These are phyloP conservation scores for Metroxylon sagu DNA, from an alignment of 176 grass and related monocot genomes.

Conservation along the genomic window DNA sequence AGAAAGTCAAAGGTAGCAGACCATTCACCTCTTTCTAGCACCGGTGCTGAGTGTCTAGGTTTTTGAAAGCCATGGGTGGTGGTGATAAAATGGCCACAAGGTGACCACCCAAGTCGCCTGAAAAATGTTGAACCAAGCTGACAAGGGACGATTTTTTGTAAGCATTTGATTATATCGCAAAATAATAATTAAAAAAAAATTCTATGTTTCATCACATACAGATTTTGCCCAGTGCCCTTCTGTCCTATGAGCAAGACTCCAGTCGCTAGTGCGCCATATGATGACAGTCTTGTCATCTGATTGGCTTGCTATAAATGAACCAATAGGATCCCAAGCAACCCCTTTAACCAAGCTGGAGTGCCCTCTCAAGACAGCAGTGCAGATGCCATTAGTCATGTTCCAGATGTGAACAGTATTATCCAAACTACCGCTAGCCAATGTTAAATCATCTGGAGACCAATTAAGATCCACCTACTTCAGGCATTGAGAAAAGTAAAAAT, in stretches of 20 bases:
- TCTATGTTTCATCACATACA: conserved; percentile 35
- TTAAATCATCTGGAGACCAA: conserved; percentile 95
- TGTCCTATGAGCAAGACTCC: conserved; percentile 89
- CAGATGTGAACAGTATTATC: conserved; percentile 98
- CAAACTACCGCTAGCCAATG: conserved; percentile 80
- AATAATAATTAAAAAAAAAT: conserved; percentile 16
- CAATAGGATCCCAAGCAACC: conserved; percentile 97
- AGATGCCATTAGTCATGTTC: conserved; percentile 82
- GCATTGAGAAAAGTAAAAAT: conserved; percentile 19
- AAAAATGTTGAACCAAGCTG: conserved; percentile 99
- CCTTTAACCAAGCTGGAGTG: conserved; percentile 98
- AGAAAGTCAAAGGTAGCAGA: conserved; percentile 99
- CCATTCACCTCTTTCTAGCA: conserved; percentile 94
- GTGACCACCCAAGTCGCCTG: conserved; percentile 84
- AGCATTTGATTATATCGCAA: conserved; percentile 19
- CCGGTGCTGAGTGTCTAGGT: conserved; percentile 90
- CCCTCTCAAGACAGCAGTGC: conserved; percentile 86
- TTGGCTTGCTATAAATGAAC: conserved; percentile 90
- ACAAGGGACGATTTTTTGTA: conserved; percentile 9
- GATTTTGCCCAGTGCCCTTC: conserved; percentile 97
- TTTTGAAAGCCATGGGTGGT: conserved; percentile 99
- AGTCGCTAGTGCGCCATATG: conserved; percentile 95
- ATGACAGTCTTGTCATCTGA: conserved; percentile 97
- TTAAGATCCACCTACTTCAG: conserved; percentile 93
- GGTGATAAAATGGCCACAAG: conserved; percentile 97